A percentile compares a stretch with the other conserved stretches of the same genome.
Conservation (phyloP, 176 grass and related monocot genomes). For the Zizania latifolia region DNA sequence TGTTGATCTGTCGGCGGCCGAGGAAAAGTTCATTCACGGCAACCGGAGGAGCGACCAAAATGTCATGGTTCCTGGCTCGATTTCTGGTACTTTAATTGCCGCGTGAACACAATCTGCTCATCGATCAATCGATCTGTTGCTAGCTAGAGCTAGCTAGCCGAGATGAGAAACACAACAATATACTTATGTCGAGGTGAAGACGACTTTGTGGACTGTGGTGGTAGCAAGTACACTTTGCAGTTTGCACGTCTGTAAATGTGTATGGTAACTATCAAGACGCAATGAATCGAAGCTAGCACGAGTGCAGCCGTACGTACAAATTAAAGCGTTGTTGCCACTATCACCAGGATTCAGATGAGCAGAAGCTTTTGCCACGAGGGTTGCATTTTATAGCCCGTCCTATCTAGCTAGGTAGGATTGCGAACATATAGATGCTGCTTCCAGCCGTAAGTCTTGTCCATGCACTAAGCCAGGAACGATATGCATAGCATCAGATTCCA, state of each 20-base stretch:
- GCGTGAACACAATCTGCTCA: background rate
- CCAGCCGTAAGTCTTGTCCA: conserved; percentile 12
- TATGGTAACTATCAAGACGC: too few species aligned
- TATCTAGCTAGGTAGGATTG: background rate
- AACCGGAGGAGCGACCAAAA: background rate
- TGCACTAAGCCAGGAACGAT: conserved; percentile 11
- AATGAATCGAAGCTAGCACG: background rate
- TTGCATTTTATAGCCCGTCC: background rate
- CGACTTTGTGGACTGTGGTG: too few species aligned
- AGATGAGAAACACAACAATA: background rate
- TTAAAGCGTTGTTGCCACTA: background rate
- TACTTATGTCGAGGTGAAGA: background rate
- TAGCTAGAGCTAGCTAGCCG: background rate
- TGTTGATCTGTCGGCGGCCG: background rate
- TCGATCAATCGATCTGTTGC: background rate
- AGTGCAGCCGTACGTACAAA: background rate
- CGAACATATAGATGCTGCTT: conserved; percentile 5
- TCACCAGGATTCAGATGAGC: background rate
- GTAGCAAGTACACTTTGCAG: background rate
- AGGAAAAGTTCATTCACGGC: background rate
- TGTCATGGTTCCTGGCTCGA: conserved; percentile 25
- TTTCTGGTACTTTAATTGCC: conserved; percentile 38
- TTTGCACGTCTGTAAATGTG: background rate
- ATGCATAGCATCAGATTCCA: conserved; percentile 30
- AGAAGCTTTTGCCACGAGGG: background rate